A percentile compares a stretch with the other conserved stretches of the same genome.
These are phyloP conservation scores for Saccharum officinarum DNA, from an alignment of 176 grass and related monocot species.

Conservation along the genomic window DNA sequence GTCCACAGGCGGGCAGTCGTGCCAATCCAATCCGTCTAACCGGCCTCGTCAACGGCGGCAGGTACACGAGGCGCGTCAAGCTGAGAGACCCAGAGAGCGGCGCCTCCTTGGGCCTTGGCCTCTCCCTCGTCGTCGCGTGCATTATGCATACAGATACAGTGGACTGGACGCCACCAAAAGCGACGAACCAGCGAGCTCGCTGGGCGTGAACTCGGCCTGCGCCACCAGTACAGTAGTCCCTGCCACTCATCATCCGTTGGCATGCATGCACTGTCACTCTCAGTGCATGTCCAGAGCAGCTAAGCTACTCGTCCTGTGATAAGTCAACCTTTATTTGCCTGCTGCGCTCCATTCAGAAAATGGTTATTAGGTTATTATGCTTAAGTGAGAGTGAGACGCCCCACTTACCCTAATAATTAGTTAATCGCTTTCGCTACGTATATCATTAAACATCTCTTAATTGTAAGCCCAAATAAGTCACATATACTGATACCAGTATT, in stretches of 20 bases:
- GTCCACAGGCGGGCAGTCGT: background rate
- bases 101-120: too few relatives aligned
- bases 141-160: background rate
- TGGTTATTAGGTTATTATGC: too few relatives aligned
- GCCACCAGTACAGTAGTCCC: background rate
- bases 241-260: background rate
- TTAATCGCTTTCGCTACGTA: background rate
- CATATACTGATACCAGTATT: background rate
- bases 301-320: background rate
- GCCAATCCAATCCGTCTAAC: too few relatives aligned
- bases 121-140: too few relatives aligned
- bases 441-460: background rate
- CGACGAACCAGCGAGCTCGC: background rate
- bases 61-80: slow-evolving; percentile 6
- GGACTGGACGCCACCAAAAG: background rate
- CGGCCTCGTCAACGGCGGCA: slow-evolving; percentile 24
- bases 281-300: too few relatives aligned
- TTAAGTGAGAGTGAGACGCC: background rate
- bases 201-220: background rate
- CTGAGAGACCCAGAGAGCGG: too few relatives aligned
- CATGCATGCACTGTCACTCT: too few relatives aligned
- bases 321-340: background rate
- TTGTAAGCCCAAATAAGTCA: background rate
- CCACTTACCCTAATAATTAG: background rate
- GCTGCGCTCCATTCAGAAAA: background rate